phyloP scores from a whole-genome alignment of 768 basidiomycete species.

The Suillus paluster region DNA sequence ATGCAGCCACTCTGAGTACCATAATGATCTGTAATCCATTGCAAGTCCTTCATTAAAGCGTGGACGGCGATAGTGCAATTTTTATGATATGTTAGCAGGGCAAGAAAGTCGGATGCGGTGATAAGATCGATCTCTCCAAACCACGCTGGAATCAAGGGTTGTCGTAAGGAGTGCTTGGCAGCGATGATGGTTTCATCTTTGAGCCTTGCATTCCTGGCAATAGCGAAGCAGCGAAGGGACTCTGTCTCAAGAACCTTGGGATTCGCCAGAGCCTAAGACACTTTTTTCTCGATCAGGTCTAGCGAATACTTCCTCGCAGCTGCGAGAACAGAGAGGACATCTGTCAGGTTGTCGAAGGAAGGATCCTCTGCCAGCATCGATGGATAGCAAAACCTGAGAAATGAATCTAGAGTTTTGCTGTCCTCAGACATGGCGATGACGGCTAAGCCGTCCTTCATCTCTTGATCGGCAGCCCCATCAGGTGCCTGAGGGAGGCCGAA shows the following conservation, averaged over 20 bases:
- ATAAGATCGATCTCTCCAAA: slow-evolving; percentile 26
- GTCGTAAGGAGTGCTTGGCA: slow-evolving; percentile 25
- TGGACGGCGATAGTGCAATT: slow-evolving; percentile 3
- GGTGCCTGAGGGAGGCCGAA: slow-evolving; percentile 28
- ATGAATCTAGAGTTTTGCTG: slow-evolving; percentile 14
- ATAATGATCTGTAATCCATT: too few species aligned
- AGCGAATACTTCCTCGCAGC: slow-evolving; percentile 48
- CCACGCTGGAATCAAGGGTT: slow-evolving; percentile 21
- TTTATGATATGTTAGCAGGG: slow-evolving; percentile 17
- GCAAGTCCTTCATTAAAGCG: too few species aligned
- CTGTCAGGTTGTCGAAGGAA: background rate
- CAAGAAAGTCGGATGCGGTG: slow-evolving; percentile 21
- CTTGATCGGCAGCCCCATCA: slow-evolving; percentile 7
- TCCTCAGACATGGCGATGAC: slow-evolving; percentile 14
- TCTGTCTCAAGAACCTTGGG: slow-evolving; percentile 16
- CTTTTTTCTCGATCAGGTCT: slow-evolving; percentile 34
- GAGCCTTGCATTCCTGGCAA: slow-evolving; percentile 27
- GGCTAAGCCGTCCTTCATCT: background rate
- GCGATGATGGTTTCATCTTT: slow-evolving; percentile 24
- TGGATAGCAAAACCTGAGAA: slow-evolving; percentile 22
- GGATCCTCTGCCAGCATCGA: slow-evolving; percentile 5
- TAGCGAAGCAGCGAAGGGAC: slow-evolving; percentile 31
- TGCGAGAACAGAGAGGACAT: slow-evolving; percentile 26
- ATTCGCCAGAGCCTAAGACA: slow-evolving; percentile 19
- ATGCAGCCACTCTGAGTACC: too few species aligned